Evolutionary conservation across 768 basidiomycete genomes (phyloP).

Genomic region (Russula brevipes): DNA sequence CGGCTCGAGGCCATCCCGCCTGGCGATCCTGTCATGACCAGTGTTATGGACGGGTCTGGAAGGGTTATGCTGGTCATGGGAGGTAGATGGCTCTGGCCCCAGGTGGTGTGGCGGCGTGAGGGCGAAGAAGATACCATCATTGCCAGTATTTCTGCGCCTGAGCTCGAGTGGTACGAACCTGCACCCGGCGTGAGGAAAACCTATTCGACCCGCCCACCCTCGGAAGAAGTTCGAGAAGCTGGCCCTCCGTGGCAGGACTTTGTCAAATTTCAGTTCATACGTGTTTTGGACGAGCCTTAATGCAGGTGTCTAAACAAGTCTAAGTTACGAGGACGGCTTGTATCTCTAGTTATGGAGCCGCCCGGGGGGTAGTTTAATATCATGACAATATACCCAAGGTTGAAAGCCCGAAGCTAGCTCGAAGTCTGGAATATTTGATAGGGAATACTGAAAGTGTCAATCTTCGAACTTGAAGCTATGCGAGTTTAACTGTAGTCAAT

Average conservation of each 20-base stretch:
- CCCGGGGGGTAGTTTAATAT: background rate
- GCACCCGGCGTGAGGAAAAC: slow-evolving; percentile 2
- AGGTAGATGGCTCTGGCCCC: slow-evolving; percentile 47
- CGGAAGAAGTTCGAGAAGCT: background rate
- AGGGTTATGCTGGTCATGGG: slow-evolving; percentile 36
- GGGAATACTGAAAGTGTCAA: slow-evolving; percentile 24
- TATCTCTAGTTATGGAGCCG: background rate
- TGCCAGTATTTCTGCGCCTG: slow-evolving; percentile 14
- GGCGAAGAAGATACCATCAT: slow-evolving; percentile 18
- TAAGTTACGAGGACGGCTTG: background rate
- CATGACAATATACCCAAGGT: background rate
- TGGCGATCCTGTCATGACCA: slow-evolving; percentile 32
- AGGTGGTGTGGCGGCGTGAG: slow-evolving; percentile 32
- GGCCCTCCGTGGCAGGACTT: slow-evolving; percentile 8
- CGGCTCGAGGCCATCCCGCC: slow-evolving; percentile 41
- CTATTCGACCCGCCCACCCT: background rate
- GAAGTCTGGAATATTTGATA: background rate
- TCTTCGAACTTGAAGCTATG: slow-evolving; percentile 84
- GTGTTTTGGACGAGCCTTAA: slow-evolving; percentile 24
- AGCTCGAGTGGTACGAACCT: slow-evolving; percentile 21
- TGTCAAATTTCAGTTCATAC: slow-evolving; percentile 23
- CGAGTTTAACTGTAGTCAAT: slow-evolving; percentile 53
- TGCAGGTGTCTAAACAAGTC: background rate
- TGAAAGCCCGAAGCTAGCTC: background rate
- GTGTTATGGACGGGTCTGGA: slow-evolving; percentile 20